Evolutionary conservation across 2,329 filamentous ascomycete genomes (phyloP).

Genomic region (Arthrobotrys sinensis): DNA sequence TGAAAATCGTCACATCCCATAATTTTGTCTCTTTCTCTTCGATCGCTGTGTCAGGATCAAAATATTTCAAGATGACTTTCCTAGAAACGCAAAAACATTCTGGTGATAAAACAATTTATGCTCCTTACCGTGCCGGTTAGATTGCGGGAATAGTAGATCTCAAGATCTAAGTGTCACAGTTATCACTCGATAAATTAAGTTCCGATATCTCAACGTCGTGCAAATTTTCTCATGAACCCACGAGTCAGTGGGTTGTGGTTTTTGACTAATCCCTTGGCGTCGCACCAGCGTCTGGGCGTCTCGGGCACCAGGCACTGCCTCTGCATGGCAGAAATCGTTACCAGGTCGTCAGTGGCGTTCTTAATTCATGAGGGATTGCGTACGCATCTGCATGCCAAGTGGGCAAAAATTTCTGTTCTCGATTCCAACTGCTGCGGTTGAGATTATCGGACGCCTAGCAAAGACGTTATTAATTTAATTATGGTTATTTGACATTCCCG

Average conservation of each 20-base stretch:
- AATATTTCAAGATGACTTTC: background rate
- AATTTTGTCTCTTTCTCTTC: background rate
- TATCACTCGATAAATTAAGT: no score
- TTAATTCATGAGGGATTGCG: background rate
- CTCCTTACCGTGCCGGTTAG: background rate
- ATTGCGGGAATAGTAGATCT: conserved; percentile 7
- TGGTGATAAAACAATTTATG: conserved; percentile 5
- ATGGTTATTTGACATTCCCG: background rate
- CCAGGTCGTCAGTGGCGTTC: background rate
- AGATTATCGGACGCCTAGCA: background rate
- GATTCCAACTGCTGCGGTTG: background rate
- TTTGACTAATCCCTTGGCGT: conserved; percentile 18
- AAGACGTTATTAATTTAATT: no score
- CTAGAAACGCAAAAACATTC: background rate
- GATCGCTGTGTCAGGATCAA: background rate
- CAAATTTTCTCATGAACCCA: background rate
- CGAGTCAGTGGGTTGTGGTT: conserved; percentile 5
- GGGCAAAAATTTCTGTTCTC: background rate
- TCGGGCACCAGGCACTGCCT: background rate
- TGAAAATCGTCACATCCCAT: background rate
- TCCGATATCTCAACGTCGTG: conserved; percentile 3
- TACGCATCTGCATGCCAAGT: conserved; percentile 2
- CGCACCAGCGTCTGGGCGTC: conserved; percentile 17
- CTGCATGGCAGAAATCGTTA: background rate
- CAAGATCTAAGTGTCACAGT: conserved; percentile 16